Base-by-base conservation (phyloP, 1,284 basidiomycete genomes). In the Ganoderma resinaceum region DNA sequence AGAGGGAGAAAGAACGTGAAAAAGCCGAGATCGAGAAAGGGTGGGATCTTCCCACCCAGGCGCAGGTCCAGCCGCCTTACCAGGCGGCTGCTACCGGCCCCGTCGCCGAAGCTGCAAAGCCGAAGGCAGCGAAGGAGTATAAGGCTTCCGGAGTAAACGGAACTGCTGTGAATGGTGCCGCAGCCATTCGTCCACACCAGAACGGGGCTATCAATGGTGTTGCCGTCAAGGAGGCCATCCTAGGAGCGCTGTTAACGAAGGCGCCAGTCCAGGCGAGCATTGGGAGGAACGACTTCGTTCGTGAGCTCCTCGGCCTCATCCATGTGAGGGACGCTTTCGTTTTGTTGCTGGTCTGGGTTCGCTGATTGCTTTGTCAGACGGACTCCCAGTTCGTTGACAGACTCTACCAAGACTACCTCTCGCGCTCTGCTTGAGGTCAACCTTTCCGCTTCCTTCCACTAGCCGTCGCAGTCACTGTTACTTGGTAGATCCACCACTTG, bases 231-330 rank as follows among this genome's bases (percentile, higher is more conserved):
- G 76, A 77, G 20, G 77, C 81, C 1, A 70, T 83, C 23, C 42
- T 82, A 42, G 66, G 77, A 33, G 71, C 77, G 37, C 68, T 82
- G 31, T 61, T 71, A 2, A 68, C 63, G 5, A 75, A 76, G 62
- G 68, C 55, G 23, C 53, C 46, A 60, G 37, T 14, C 57, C 68
- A 59, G 3, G 18, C 71, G 61, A 76, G 75, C 58, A 70, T 88
- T 70, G 83, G 84, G 65, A 84, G 84, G 76, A 90, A 87, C 63
- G 88, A 88, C 58, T 94, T 94, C 77, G 84, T 93, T 40, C 81
- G 83, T 64, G 88, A 92, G 76, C 80, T 94, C 64, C 78, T 92
- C 74, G 87, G 85, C 33, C 81, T 94, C 73, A 86, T 94, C 66
- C 89, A 92, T 78, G 91, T 94, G 66, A 76, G 90, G 85, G 2